A percentile compares a stretch with the other conserved stretches of the same genome.
These are phyloP conservation scores for Ophiostoma populinum DNA, from an alignment of 2,329 filamentous ascomycete species.

Conservation along the genomic window DNA sequence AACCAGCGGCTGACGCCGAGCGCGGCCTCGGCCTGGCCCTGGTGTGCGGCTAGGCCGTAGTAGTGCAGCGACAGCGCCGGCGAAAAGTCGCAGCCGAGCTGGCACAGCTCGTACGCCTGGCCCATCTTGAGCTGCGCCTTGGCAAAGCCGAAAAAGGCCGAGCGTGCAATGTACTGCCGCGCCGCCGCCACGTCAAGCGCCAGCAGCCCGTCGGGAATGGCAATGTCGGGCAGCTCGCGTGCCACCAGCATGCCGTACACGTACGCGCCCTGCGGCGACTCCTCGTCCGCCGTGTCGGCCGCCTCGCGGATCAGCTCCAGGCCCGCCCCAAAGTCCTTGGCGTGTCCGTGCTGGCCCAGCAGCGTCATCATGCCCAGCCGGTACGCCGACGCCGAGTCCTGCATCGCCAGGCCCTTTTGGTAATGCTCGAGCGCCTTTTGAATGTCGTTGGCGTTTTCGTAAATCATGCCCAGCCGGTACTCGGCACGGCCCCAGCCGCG, in stretches of 20 bases:
- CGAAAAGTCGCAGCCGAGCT: slow-evolving; percentile 87
- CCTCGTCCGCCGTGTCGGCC: slow-evolving; percentile 80
- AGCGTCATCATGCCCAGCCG: slow-evolving; percentile 95
- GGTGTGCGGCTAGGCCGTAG: slow-evolving; percentile 78
- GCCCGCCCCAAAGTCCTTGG: slow-evolving; percentile 60
- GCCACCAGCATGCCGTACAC: slow-evolving; percentile 90
- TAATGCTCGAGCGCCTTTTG: slow-evolving; percentile 86
- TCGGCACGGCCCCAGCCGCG: slow-evolving; percentile 77
- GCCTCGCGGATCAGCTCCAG: slow-evolving; percentile 70
- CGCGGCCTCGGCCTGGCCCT: slow-evolving; percentile 84
- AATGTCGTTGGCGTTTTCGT: slow-evolving; percentile 85
- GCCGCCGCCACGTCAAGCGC: slow-evolving; percentile 56
- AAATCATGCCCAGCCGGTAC: slow-evolving; percentile 97
- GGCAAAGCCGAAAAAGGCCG: slow-evolving; percentile 85
- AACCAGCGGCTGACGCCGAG: slow-evolving; percentile 98
- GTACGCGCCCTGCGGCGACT: slow-evolving; percentile 90
- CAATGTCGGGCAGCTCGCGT: slow-evolving; percentile 79
- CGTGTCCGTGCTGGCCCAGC: slow-evolving; percentile 80
- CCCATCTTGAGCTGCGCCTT: slow-evolving; percentile 98
- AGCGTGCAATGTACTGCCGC: slow-evolving; percentile 84
- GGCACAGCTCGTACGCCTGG: slow-evolving; percentile 83
- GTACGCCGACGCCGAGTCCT: slow-evolving; percentile 75
- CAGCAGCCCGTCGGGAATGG: slow-evolving; percentile 52
- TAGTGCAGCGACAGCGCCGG: slow-evolving; percentile 87
- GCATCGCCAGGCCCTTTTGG: slow-evolving; percentile 56